phyloP scores from a whole-genome alignment of 306 rosid genomes.

The Quercus variabilis region DNA sequence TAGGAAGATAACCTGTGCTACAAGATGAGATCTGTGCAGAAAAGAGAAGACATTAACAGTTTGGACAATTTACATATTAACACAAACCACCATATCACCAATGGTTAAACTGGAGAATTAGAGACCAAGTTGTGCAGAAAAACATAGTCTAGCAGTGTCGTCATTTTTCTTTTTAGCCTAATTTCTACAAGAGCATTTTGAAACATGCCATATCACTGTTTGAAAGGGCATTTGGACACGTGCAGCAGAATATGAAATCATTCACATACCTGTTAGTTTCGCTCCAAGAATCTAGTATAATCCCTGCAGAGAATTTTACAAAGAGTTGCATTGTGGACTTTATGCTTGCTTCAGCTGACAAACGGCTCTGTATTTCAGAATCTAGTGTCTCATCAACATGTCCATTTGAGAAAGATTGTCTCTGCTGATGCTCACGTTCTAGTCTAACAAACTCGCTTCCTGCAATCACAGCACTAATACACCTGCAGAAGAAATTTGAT shows the following conservation, averaged over 20 bases:
- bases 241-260: background rate
- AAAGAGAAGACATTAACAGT: conserved; percentile 13
- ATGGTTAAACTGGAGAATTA: background rate
- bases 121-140: background rate
- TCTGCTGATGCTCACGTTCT: conserved; percentile 78
- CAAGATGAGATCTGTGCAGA: conserved; percentile 80
- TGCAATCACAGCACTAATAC: conserved; percentile 84
- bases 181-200: background rate
- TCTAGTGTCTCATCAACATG: conserved; percentile 52
- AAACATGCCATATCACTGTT: background rate
- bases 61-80: background rate
- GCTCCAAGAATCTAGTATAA: conserved; percentile 83
- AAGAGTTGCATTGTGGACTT: conserved; percentile 90
- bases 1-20: conserved; percentile 84
- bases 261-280: conserved; percentile 59
- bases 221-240: background rate
- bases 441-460: conserved; percentile 91
- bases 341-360: conserved; percentile 81
- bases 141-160: background rate
- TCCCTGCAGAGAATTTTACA: conserved; percentile 78
- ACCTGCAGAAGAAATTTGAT: conserved; percentile 52
- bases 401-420: conserved; percentile 64
- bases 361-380: conserved; percentile 53
- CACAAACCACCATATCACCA: background rate
- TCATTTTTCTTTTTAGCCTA: background rate